phyloP scores from a whole-genome alignment of 2,329 filamentous ascomycete species.

The Colletotrichum orbiculare region DNA sequence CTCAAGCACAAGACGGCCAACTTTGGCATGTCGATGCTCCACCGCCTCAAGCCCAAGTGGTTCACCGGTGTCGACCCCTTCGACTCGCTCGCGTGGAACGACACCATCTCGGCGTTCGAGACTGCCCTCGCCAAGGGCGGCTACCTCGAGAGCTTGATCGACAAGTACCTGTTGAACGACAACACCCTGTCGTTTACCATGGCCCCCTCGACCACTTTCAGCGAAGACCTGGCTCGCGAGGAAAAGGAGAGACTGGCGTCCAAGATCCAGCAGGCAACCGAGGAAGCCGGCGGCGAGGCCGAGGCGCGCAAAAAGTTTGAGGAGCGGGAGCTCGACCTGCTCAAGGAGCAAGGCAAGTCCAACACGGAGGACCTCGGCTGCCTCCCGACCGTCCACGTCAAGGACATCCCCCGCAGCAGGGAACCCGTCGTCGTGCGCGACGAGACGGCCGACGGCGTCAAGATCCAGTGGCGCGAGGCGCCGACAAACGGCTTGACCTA shows the following conservation, averaged over 20 bases:
- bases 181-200: slow-evolving; percentile 93
- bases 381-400: slow-evolving; percentile 87
- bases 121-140: slow-evolving; percentile 76
- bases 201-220: slow-evolving; percentile 83
- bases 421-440: slow-evolving; percentile 71
- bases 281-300: slow-evolving; percentile 75
- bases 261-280: slow-evolving; percentile 78
- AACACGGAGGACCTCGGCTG: slow-evolving; percentile 88
- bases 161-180: slow-evolving; percentile 91
- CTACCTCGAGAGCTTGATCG: slow-evolving; percentile 85
- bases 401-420: slow-evolving; percentile 85
- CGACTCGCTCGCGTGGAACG: slow-evolving; percentile 90
- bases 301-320: slow-evolving; percentile 79
- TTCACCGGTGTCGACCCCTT: slow-evolving; percentile 96
- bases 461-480: slow-evolving; percentile 90
- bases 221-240: slow-evolving; percentile 78
- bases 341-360: slow-evolving; percentile 85
- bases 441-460: slow-evolving; percentile 71
- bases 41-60: slow-evolving; percentile 90
- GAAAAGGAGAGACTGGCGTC: slow-evolving; percentile 78
- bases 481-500: slow-evolving; percentile 97
- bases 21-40: slow-evolving; percentile 91
- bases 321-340: slow-evolving; percentile 80
- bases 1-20: slow-evolving; percentile 96
- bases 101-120: slow-evolving; percentile 87